Percentiles rank a stretch among this genome's conserved stretches.
These are phyloP conservation scores for Euphorbia peplus DNA, from an alignment of 345 rosid genomes.

Conservation along the genomic window DNA sequence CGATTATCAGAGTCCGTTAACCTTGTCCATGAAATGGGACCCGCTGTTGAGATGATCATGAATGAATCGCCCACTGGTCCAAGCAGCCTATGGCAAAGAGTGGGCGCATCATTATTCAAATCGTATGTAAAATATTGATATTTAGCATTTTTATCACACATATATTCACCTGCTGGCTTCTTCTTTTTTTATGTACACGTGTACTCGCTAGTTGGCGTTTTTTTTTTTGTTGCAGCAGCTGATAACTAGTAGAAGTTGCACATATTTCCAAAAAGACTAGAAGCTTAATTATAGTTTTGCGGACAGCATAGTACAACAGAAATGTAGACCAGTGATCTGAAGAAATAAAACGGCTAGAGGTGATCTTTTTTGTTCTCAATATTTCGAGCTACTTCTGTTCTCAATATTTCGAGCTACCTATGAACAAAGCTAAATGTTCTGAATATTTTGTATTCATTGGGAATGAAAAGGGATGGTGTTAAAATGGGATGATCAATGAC, in stretches of 20 bases:
- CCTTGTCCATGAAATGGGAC: slow-evolving; percentile 55
- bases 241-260: background rate
- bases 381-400: background rate
- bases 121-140: slow-evolving; percentile 16
- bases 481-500: no score
- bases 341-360: background rate
- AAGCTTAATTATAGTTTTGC: background rate
- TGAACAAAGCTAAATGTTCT: no score
- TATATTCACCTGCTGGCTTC: background rate
- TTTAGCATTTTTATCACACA: background rate
- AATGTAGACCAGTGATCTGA: background rate
- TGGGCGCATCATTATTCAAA: slow-evolving; percentile 27
- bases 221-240: slow-evolving; percentile 19
- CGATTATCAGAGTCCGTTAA: slow-evolving; percentile 69
- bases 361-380: background rate
- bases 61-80: slow-evolving; percentile 16
- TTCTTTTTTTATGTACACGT: background rate
- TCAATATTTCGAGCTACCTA: no score
- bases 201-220: background rate
- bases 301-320: slow-evolving; percentile 1
- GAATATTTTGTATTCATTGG: slow-evolving; percentile 2
- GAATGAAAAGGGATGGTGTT: background rate
- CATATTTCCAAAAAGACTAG: background rate
- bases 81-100: slow-evolving; percentile 36
- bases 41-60: slow-evolving; percentile 33